phyloP scores from a whole-genome alignment of 768 basidiomycete species.

The Collybia nuda region DNA sequence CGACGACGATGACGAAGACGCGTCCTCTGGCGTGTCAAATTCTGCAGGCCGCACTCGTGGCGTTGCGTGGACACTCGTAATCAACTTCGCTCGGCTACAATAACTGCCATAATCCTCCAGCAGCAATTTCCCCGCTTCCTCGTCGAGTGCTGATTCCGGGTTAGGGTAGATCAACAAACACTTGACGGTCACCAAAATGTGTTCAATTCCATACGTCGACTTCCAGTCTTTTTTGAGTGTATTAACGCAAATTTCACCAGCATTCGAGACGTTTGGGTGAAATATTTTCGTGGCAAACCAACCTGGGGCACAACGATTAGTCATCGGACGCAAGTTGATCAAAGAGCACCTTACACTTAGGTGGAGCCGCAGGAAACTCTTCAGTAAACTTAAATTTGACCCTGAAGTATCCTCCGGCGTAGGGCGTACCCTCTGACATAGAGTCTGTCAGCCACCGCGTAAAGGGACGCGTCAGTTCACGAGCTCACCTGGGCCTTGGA shows the following conservation, averaged over 20 bases:
- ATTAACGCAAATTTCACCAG: constrained; percentile 95
- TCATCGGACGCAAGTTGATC: neutral
- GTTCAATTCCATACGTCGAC: constrained; percentile 83
- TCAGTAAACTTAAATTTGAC: constrained; percentile 88
- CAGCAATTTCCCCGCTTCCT: constrained; percentile 91
- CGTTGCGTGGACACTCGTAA: constrained; percentile 90
- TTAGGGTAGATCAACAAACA: constrained; percentile 97
- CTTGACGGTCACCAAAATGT: constrained; percentile 91
- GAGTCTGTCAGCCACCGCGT: constrained; percentile 24
- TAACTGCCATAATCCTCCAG: constrained; percentile 90
- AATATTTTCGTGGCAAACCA: constrained; percentile 95
- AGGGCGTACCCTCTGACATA: constrained; percentile 58
- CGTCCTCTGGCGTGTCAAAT: constrained; percentile 53
- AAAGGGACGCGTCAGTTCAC: constrained; percentile 14
- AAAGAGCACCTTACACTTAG: constrained; percentile 71
- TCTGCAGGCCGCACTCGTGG: constrained; percentile 73
- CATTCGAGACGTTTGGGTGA: constrained; percentile 90
- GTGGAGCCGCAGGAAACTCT: constrained; percentile 91
- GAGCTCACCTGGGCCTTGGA: constrained; percentile 83
- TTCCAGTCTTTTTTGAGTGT: constrained; percentile 98
- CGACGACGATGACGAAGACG: constrained; percentile 27
- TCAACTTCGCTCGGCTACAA: constrained; percentile 81
- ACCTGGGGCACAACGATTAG: constrained; percentile 44
- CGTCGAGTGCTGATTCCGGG: constrained; percentile 93
- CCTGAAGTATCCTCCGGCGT: constrained; percentile 65